Conservation (phyloP, 495 filamentous ascomycete species). For the Annulohypoxylon bovei region DNA sequence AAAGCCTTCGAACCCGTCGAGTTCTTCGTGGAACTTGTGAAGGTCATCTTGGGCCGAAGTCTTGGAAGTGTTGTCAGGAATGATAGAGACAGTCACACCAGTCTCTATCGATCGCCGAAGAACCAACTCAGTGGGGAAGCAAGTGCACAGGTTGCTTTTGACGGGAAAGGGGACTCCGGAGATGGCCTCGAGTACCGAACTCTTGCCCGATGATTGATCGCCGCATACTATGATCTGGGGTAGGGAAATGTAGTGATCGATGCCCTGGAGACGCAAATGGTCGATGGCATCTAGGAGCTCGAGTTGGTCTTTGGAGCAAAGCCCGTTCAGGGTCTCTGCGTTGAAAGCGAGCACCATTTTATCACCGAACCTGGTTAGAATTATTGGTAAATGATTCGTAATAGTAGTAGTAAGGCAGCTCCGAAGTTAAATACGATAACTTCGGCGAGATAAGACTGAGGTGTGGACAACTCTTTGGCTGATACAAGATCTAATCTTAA, state of each 20-base stretch:
- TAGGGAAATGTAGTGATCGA: conserved; percentile 61
- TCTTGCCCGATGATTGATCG: conserved; percentile 68
- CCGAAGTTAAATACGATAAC: not conserved
- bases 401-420: not conserved
- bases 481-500: not conserved
- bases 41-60: conserved; percentile 47
- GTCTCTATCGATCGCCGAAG: conserved; percentile 52
- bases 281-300: conserved; percentile 65
- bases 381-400: not conserved
- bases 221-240: conserved; percentile 71
- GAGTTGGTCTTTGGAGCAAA: conserved; percentile 35
- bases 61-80: conserved; percentile 42
- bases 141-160: conserved; percentile 60
- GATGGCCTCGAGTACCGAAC: conserved; percentile 71
- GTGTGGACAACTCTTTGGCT: not conserved
- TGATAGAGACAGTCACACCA: conserved; percentile 43
- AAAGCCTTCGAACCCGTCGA: conserved; percentile 33
- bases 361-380: not conserved
- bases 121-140: conserved; percentile 65
- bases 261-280: conserved; percentile 57
- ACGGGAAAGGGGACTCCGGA: conserved; percentile 66
- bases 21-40: conserved; percentile 43
- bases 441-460: not conserved
- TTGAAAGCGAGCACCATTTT: conserved; percentile 30
- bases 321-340: conserved; percentile 28